Evolutionary conservation across 768 basidiomycete species (phyloP).

Genomic region (Lactifluus pinguis): DNA sequence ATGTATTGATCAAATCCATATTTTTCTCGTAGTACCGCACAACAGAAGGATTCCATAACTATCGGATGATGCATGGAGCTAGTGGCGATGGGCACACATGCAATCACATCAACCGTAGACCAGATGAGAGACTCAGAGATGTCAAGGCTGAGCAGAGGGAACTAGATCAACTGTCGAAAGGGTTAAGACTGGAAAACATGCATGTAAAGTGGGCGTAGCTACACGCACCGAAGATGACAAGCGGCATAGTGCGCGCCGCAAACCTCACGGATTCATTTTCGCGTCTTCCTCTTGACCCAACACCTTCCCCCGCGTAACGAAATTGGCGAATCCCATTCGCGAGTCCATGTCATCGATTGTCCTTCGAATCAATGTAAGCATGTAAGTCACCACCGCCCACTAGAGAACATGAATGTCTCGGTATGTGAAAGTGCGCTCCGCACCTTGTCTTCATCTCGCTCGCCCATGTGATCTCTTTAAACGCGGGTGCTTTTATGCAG

Average conservation of each 20-base stretch:
- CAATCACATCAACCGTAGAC: neutral
- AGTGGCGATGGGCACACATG: neutral
- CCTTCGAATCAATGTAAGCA: neutral
- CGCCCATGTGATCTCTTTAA: constrained; percentile 82
- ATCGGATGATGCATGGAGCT: neutral
- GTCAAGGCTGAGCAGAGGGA: neutral
- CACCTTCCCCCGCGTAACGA: constrained; percentile 15
- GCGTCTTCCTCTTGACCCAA: neutral
- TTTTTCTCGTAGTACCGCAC: neutral
- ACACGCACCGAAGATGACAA: neutral
- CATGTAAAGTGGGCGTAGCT: neutral
- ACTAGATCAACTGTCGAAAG: neutral
- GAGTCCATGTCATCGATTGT: constrained; percentile 21
- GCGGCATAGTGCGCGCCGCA: neutral
- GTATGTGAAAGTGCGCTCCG: constrained; percentile 19
- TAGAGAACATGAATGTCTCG: neutral
- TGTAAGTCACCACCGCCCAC: neutral
- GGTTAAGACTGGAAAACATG: neutral
- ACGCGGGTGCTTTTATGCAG: constrained; percentile 51
- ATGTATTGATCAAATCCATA: neutral
- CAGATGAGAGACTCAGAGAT: neutral
- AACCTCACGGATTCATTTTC: neutral
- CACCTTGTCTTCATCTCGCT: constrained; percentile 83
- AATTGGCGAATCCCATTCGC: constrained; percentile 19
- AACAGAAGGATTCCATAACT: neutral